Conservation (phyloP, 2,329 filamentous ascomycete species). For the Daldinia sp. region DNA sequence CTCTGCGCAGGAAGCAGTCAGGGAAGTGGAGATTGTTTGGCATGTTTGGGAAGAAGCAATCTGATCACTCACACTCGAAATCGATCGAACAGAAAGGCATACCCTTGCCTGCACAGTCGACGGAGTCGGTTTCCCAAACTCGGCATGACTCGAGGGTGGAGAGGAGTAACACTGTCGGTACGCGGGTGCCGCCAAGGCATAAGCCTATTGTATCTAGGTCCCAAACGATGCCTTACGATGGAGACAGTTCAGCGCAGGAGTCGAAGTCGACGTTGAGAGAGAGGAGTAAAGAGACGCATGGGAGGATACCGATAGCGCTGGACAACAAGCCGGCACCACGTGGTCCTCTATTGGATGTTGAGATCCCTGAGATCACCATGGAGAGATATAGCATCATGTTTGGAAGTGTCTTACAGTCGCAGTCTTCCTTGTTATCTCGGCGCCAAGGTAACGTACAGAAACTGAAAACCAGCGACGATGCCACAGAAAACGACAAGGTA, state of each 20-base stretch:
- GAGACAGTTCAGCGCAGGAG: conserved; percentile 37
- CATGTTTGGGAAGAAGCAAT: conserved; percentile 62
- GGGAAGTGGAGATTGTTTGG: conserved; percentile 72
- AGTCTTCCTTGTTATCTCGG: conserved; percentile 63
- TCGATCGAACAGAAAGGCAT: conserved; percentile 42
- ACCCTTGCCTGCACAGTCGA: conserved; percentile 32
- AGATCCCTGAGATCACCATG: conserved; percentile 83
- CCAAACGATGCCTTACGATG: conserved; percentile 55
- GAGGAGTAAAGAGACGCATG: conserved; percentile 46
- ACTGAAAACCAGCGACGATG: conserved; percentile 66
- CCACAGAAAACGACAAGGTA: conserved; percentile 56
- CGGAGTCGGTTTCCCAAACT: conserved; percentile 37
- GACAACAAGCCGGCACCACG: conserved; percentile 34
- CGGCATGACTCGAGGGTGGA: conserved; percentile 43
- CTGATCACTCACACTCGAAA: conserved; percentile 47
- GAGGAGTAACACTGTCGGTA: conserved; percentile 55
- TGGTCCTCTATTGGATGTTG: conserved; percentile 72
- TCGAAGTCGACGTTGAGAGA: conserved; percentile 27
- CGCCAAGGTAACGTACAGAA: conserved; percentile 70
- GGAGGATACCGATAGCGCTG: conserved; percentile 45
- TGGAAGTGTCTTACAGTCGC: conserved; percentile 70
- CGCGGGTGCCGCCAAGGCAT: conserved; percentile 54
- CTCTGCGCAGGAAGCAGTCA: conserved; percentile 60
- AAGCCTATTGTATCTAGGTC: conserved; percentile 60
- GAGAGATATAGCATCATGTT: conserved; percentile 98